A percentile compares a stretch with the other conserved stretches of the same genome.
phyloP scores from a whole-genome alignment of 2,329 filamentous ascomycete species.

The Bipolaris bicolor region DNA sequence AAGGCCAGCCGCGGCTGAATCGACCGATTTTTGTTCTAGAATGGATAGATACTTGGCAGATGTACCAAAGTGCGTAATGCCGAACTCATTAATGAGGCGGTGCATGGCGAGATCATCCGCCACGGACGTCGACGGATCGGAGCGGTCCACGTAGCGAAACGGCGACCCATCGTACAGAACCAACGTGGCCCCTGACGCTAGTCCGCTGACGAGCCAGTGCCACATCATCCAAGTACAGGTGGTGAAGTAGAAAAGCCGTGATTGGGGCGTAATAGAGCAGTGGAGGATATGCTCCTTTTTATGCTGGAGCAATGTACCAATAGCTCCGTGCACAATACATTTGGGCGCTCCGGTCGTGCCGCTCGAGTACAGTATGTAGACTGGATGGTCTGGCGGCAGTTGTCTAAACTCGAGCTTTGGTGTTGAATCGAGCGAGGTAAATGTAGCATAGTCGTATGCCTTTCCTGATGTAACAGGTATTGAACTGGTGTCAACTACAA shows the following conservation, averaged over 20 bases:
- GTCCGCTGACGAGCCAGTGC: slow-evolving; percentile 91
- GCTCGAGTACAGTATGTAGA: slow-evolving; percentile 92
- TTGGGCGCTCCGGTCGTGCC: slow-evolving; percentile 89
- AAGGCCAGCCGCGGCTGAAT: slow-evolving; percentile 54
- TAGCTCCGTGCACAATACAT: slow-evolving; percentile 89
- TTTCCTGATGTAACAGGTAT: slow-evolving; percentile 47
- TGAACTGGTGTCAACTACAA: slow-evolving; percentile 49
- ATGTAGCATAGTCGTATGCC: slow-evolving; percentile 46
- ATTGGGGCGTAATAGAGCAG: slow-evolving; percentile 74
- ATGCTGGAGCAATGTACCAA: slow-evolving; percentile 91
- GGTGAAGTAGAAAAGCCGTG: slow-evolving; percentile 89
- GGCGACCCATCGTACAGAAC: slow-evolving; percentile 93
- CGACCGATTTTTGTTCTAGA: slow-evolving; percentile 73
- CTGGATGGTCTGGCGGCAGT: slow-evolving; percentile 81
- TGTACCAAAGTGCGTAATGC: slow-evolving; percentile 92
- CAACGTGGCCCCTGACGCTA: slow-evolving; percentile 81
- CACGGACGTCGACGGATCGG: slow-evolving; percentile 56
- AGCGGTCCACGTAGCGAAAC: slow-evolving; percentile 61
- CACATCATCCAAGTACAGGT: slow-evolving; percentile 99
- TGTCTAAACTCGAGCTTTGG: slow-evolving; percentile 67
- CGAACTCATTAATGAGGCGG: slow-evolving; percentile 76
- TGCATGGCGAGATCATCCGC: slow-evolving; percentile 82
- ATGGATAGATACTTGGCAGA: slow-evolving; percentile 92
- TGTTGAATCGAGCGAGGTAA: slow-evolving; percentile 49
- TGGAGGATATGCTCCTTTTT: slow-evolving; percentile 96